Evolutionary conservation across 306 rosid genomes (phyloP).

Genomic region (Malus domestica): DNA sequence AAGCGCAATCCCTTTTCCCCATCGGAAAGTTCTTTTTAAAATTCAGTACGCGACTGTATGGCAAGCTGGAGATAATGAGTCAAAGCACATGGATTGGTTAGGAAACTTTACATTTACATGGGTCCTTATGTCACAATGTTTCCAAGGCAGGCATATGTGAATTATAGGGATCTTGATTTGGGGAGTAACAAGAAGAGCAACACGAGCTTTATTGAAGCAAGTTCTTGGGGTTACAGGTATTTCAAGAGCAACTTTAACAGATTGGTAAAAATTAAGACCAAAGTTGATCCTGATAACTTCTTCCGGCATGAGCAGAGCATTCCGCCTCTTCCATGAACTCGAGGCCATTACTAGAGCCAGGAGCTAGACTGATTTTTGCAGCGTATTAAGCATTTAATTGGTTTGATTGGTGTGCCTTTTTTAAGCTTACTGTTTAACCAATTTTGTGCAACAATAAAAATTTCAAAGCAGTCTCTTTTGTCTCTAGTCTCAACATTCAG

Average conservation of each 20-base stretch:
- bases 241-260: slow-evolving; percentile 55
- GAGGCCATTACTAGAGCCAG: neutral
- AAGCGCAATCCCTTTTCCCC: slow-evolving; percentile 61
- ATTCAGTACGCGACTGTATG: slow-evolving; percentile 52
- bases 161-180: slow-evolving; percentile 71
- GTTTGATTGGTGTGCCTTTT: neutral
- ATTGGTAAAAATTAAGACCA: slow-evolving; percentile 52
- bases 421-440: neutral
- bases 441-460: neutral
- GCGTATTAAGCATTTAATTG: neutral
- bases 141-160: slow-evolving; percentile 73
- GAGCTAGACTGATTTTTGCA: neutral
- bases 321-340: slow-evolving; percentile 38
- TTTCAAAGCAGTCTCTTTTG: neutral
- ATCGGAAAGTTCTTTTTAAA: slow-evolving; percentile 54
- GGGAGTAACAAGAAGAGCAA: slow-evolving; percentile 52
- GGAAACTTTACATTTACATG: slow-evolving; percentile 67
- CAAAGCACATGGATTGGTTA: slow-evolving; percentile 58
- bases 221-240: slow-evolving; percentile 58
- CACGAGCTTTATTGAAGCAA: slow-evolving; percentile 38
- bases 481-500: neutral
- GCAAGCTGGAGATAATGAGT: slow-evolving; percentile 26
- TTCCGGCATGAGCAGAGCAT: slow-evolving; percentile 78
- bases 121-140: slow-evolving; percentile 50
- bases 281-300: slow-evolving; percentile 62